Evolutionary conservation across 768 basidiomycete genomes (phyloP), one percentile per base, ranked within the genome.

Genomic region (Hortiboletus flavorubellus): DNA sequence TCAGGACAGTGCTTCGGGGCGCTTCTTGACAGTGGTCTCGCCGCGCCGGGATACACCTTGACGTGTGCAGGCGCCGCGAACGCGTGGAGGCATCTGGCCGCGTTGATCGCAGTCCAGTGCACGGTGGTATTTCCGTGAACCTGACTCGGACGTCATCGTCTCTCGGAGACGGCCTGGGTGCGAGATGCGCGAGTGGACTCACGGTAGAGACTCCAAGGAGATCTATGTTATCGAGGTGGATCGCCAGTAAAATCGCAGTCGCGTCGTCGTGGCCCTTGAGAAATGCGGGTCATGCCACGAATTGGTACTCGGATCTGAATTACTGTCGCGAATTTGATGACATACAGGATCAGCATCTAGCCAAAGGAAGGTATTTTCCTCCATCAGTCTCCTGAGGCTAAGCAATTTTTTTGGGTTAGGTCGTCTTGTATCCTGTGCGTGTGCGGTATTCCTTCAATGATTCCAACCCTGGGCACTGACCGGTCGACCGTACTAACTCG

Each of bases 201-300:
- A 91, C 92, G 26, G 91, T 91, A 0, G 92, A 93, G n/a, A 95
- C 73, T 1, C 93, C 93, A 7, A 93, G 71, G 18, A 96, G 80
- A 37, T 79, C 70, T 53, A 93, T 79, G 55, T 85, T 78, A 2
- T 80, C 77, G 12, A 78, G 78, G 59, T 91, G 82, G 5, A 88
- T 65, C 5, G 90, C 91, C 9, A 94, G 73, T 65, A 95, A 74
- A 48, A 95, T 85, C 4, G 91, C 91, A 11, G 84, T 85, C 5
- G 89, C 93, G 73, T 95, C 93, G 63, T 96, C 93, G 63, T 95
- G 93, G 14, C 93, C 92, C 89, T 91, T 48, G 44, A 50, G 14
- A 42, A 6, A 41, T 34, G 41, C 50, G 26, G 54, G 38, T 62
- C 12, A 55, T 33, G 11, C 23, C 21, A 21, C 21, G 41, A 43